Base-by-base conservation (phyloP, 1,139 yeast genomes). In the Magnusiomyces fungicola region DNA sequence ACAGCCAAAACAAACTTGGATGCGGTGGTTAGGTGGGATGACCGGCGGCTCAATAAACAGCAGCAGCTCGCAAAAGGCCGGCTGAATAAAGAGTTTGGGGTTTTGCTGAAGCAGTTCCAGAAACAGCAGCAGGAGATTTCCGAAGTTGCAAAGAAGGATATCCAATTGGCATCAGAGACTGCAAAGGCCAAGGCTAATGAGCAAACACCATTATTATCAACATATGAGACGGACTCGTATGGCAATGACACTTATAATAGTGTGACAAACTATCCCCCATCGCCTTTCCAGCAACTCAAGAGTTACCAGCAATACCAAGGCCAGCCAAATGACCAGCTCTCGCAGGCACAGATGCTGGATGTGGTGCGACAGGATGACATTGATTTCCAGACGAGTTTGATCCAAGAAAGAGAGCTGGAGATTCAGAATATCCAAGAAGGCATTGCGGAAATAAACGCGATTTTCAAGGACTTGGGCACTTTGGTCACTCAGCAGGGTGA, bases 401-500 rank as follows among this genome's bases (percentile, higher is more conserved):
- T 89, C 1, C 79, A 81, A 53, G 92, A 87, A 60, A 69, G 96
- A 51, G 82, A 84, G 53, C 68, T 78, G 23, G 95, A 87, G 54
- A 84, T 89, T 27, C 73, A 74, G 34, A 81, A 78, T 54, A 84
- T 89, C 6, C 80, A 84, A 41, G 78, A 80, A 47, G 95, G 96
- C 0, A 86, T 89, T 6, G 75, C 75, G 53, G 96, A 89, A 58
- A 88, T 89, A 45, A 88, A 89, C 62, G 75, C 89, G 6, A 88
- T 89, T 1, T 89, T 88, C 65, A 80, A 81, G 56, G 96, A 88
- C 58, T 68, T 89, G 54, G 89, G 89, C 16, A 76, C 79, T 39
- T 68, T 89, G 57, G 94, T 89, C 1, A 73, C 75, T 49, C 92
- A 86, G 61, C 97, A 89, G 63, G 96, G 96, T 3, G 81, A 78